Conservation (phyloP, 306 rosid species). For the Rosa chinensis region DNA sequence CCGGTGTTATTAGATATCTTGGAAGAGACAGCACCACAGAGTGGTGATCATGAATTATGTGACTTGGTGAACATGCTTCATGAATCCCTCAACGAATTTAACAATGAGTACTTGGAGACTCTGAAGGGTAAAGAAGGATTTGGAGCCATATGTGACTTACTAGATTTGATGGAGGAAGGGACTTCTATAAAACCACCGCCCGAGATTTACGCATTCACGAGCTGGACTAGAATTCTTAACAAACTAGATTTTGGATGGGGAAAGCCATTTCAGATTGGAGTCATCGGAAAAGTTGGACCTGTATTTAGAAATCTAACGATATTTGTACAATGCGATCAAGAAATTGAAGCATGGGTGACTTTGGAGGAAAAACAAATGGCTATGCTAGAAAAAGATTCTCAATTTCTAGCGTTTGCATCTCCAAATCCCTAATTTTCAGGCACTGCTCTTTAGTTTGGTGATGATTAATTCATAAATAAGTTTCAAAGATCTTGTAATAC, state of each 20-base stretch:
- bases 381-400: slow-evolving; percentile 34
- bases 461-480: too few species aligned
- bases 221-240: slow-evolving; percentile 37
- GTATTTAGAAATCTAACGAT: slow-evolving; percentile 28
- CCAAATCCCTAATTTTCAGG: slow-evolving; percentile 1
- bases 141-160: background rate
- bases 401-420: slow-evolving; percentile 37
- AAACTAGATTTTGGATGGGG: slow-evolving; percentile 58
- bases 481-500: too few species aligned
- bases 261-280: slow-evolving; percentile 47
- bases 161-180: background rate
- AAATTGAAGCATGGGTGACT: slow-evolving; percentile 33
- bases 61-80: background rate
- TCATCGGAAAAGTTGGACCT: slow-evolving; percentile 41
- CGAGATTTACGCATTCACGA: slow-evolving; percentile 26
- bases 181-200: background rate
- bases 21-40: background rate
- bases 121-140: background rate
- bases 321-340: slow-evolving; percentile 21
- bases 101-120: background rate
- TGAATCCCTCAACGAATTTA: background rate
- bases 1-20: background rate
- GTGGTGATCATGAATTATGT: background rate
- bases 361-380: slow-evolving; percentile 33
- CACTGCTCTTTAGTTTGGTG: background rate